phyloP scores from a whole-genome alignment of 495 filamentous ascomycete species.

The Bombardia bombarda region DNA sequence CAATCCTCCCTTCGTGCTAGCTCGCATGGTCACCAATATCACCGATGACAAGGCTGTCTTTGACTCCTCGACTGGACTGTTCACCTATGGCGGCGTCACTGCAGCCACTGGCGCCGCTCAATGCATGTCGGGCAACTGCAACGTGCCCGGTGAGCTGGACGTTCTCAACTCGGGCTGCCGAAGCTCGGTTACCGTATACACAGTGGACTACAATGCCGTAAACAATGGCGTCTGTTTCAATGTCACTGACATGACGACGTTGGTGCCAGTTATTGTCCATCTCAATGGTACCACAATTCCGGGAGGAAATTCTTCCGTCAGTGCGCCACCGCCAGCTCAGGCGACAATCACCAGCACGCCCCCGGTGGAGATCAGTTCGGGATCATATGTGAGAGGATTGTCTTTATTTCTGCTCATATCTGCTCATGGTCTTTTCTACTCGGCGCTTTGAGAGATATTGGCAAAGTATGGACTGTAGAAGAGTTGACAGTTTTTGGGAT shows the following conservation, averaged over 20 bases:
- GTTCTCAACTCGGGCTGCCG: conserved; percentile 17
- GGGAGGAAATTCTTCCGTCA: conserved; percentile 2
- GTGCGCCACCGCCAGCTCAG: neutral
- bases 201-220: conserved; percentile 28
- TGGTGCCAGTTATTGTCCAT: conserved; percentile 8
- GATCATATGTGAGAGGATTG: neutral
- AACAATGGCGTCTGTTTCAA: conserved; percentile 6
- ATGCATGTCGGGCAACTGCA: conserved; percentile 29
- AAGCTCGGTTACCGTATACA: conserved; percentile 27
- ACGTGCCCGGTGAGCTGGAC: conserved; percentile 23
- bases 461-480: neutral
- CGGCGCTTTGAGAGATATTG: neutral
- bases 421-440: neutral
- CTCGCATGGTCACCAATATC: conserved; percentile 21
- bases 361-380: neutral
- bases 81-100: conserved; percentile 8
- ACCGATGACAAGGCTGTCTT: conserved; percentile 15
- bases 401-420: neutral
- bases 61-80: conserved; percentile 24
- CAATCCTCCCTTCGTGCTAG: conserved; percentile 29
- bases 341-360: conserved; percentile 1
- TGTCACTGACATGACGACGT: conserved; percentile 5
- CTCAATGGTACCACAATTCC: conserved; percentile 3
- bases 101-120: conserved; percentile 11
- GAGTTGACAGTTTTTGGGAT: neutral